Base-by-base conservation (phyloP, 441 rosid species). In the Corymbia calophylla region DNA sequence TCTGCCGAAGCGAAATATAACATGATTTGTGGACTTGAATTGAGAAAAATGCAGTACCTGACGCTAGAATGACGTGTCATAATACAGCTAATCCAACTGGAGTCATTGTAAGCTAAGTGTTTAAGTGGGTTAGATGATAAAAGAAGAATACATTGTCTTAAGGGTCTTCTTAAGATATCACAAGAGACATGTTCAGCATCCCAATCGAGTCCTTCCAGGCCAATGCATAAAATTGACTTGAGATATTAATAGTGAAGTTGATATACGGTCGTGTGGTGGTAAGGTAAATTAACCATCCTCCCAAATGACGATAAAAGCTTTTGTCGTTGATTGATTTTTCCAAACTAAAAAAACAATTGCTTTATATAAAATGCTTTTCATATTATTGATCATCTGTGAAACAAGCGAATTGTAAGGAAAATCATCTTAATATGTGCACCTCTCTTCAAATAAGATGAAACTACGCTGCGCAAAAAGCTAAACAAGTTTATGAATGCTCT, bases 1-100 rank as follows among this genome's bases (percentile, higher is more conserved):
- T 27, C 31, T 6, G 13, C 0, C 27, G 13, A 60, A 16, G 66
- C 0, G 17, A 60, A 11, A 60, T 31, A 1, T 0, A 27, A 60
- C 12, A 31, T 27, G 66, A 15, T 60, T 60, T 60, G 31, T 8
- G 31, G 66, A 27, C 66, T 27, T 60, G 66, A 60, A 60, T 12
- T 11, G 66, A 27, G 66, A 60, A 27, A 27, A 27, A 60, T 60
- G 5, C 17, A 60, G 6, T 60, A 60, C 4, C 6, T 5, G 31
- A 27, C 12, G 66, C 16, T 31, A 60, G 16, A 60, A 27, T 60
- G 66, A 23, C 66, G 13, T 49, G 53, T 60, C 66, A 60, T 60
- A 60, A n/a, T 60, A 60, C 16, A 27, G 7, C 66, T 27, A 16
- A 12, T 12, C 66, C 31, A 27, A 62, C 11, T 62, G 68, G 17